Evolutionary conservation across 2,329 filamentous ascomycete species (phyloP).

Genomic region (Trichoderma semiorbis): DNA sequence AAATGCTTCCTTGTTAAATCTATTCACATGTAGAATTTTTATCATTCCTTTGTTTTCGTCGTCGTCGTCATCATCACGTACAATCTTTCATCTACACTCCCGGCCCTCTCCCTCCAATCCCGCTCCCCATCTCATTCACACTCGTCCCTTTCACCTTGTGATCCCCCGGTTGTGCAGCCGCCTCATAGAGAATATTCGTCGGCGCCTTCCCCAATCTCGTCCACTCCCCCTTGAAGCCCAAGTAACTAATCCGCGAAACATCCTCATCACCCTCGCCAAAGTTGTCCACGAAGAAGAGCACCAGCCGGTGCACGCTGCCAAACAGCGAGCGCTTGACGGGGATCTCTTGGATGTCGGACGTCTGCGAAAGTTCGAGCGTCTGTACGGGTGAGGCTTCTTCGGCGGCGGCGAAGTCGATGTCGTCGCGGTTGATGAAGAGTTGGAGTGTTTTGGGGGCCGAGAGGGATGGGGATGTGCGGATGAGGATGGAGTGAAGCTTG

Average conservation of each 20-base stretch:
- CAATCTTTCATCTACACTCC: conserved; percentile 28
- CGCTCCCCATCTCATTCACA: conserved; percentile 53
- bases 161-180: conserved; percentile 85
- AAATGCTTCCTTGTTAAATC: background rate
- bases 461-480: conserved; percentile 70
- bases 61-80: background rate
- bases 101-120: conserved; percentile 45
- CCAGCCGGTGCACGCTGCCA: conserved; percentile 76
- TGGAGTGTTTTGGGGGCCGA: conserved; percentile 79
- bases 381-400: conserved; percentile 70
- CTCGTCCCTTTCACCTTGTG: conserved; percentile 64
- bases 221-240: conserved; percentile 94
- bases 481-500: conserved; percentile 82
- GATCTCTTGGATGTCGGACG: conserved; percentile 79
- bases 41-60: background rate
- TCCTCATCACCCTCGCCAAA: conserved; percentile 79
- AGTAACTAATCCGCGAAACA: conserved; percentile 71
- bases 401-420: conserved; percentile 79
- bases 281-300: conserved; percentile 90
- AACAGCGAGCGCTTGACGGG: conserved; percentile 85
- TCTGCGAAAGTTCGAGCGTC: conserved; percentile 71
- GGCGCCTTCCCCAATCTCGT: conserved; percentile 73
- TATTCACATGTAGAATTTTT: background rate
- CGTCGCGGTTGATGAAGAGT: conserved; percentile 80
- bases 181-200: conserved; percentile 85